Percentiles rank a stretch among this genome's conserved stretches.
Evolutionary conservation across 768 basidiomycete genomes (phyloP).

Genomic region (Grammothele lineata): DNA sequence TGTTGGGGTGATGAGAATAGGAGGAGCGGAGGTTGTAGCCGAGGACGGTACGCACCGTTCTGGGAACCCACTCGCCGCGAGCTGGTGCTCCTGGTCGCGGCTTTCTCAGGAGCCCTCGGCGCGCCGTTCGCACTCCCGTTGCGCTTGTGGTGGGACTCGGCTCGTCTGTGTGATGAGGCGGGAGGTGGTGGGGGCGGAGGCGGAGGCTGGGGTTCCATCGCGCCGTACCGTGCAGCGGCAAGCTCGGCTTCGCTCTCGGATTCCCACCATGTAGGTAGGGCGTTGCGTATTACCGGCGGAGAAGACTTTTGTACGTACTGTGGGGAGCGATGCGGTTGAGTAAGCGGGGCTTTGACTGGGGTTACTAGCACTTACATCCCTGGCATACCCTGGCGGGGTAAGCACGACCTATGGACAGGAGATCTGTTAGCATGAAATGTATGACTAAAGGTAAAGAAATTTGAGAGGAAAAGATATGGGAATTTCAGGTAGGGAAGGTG

Average conservation of each 20-base stretch:
- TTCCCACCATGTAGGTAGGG: constrained; percentile 22
- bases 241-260: constrained; percentile 18
- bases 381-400: constrained; percentile 67
- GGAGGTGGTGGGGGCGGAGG: not conserved
- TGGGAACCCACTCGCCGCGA: not conserved
- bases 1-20: too few species aligned
- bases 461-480: too few species aligned
- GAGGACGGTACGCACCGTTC: too few species aligned
- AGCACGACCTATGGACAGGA: constrained; percentile 46
- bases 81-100: too few species aligned
- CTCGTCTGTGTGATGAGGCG: not conserved
- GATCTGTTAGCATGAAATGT: not conserved
- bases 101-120: too few species aligned
- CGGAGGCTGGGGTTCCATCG: not conserved
- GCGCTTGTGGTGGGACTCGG: not conserved
- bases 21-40: too few species aligned
- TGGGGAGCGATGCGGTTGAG: not conserved
- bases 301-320: constrained; percentile 26
- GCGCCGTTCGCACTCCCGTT: too few species aligned
- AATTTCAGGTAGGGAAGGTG: too few species aligned
- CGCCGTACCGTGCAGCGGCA: constrained; percentile 14
- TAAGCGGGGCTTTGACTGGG: too few species aligned
- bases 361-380: constrained; percentile 51
- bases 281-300: constrained; percentile 14
- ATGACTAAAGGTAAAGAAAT: not conserved